phyloP scores from a whole-genome alignment of 768 basidiomycete genomes.

The Jaapia argillacea region DNA sequence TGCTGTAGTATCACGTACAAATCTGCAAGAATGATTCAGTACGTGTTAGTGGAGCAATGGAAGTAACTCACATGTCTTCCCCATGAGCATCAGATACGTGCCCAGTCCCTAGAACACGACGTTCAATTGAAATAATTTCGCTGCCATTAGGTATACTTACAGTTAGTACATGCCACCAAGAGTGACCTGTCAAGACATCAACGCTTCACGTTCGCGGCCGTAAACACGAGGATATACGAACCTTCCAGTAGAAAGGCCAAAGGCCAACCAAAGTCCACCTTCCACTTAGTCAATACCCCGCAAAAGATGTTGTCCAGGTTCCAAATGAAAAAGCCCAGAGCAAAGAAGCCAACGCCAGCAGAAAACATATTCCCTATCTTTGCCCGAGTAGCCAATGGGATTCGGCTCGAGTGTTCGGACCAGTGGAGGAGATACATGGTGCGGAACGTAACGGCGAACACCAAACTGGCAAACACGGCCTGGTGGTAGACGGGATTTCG shows the following conservation, averaged over 20 bases:
- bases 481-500: conserved; percentile 80
- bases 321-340: conserved; percentile 63
- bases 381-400: conserved; percentile 32
- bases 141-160: conserved; percentile 23
- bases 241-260: conserved; percentile 58
- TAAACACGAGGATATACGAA: no score
- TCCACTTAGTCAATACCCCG: conserved; percentile 42
- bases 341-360: conserved; percentile 46
- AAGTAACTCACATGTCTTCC: conserved; percentile 20
- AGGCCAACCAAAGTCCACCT: conserved; percentile 51
- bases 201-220: background rate
- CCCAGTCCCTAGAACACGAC: conserved; percentile 14
- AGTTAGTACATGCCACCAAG: conserved; percentile 70
- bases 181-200: conserved; percentile 35
- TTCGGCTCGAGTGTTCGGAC: conserved; percentile 26
- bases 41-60: background rate
- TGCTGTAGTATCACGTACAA: conserved; percentile 15
- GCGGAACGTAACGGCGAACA: conserved; percentile 38
- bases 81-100: conserved; percentile 22
- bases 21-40: conserved; percentile 16
- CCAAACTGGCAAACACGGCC: conserved; percentile 53
- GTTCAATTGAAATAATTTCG: conserved; percentile 35
- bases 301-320: conserved; percentile 79
- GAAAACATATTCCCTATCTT: conserved; percentile 36
- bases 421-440: conserved; percentile 40